These are phyloP conservation scores for Alternaria novae-zelandiae DNA, from an alignment of 2,329 filamentous ascomycete genomes.

Conservation along the genomic window DNA sequence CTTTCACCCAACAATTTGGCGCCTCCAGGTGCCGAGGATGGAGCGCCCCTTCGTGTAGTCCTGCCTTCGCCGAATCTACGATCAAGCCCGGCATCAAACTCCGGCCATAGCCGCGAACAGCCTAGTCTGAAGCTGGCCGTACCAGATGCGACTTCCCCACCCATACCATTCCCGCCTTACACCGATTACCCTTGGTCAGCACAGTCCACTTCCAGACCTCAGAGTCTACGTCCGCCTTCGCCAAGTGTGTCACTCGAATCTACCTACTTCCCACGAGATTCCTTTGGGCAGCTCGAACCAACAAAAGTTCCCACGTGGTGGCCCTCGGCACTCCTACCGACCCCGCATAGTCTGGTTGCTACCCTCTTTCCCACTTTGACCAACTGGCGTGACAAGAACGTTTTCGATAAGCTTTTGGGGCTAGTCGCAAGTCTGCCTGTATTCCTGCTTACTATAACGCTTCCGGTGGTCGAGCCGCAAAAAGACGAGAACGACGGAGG, in stretches of 20 bases:
- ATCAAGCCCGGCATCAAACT: slow-evolving; percentile 37
- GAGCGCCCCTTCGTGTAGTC: slow-evolving; percentile 21
- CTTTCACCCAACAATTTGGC: slow-evolving; percentile 41
- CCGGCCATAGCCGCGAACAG: slow-evolving; percentile 32
- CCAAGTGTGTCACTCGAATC: slow-evolving; percentile 58
- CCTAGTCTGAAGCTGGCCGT: slow-evolving; percentile 52
- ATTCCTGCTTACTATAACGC: slow-evolving; percentile 84
- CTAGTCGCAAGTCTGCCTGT: slow-evolving; percentile 87
- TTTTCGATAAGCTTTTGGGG: slow-evolving; percentile 84
- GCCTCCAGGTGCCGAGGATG: slow-evolving; percentile 47
- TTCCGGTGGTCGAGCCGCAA: slow-evolving; percentile 85
- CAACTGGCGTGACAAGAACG: slow-evolving; percentile 79
- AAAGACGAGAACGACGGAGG: slow-evolving; percentile 48
- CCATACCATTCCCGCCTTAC: slow-evolving; percentile 72
- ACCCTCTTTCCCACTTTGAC: slow-evolving; percentile 88
- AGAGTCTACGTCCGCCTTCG: slow-evolving; percentile 64
- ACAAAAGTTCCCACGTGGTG: slow-evolving; percentile 70
- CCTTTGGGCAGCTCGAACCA: slow-evolving; percentile 50
- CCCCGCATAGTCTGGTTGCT: slow-evolving; percentile 72
- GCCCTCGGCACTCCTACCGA: slow-evolving; percentile 76
- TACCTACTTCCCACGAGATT: slow-evolving; percentile 53
- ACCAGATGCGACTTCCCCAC: slow-evolving; percentile 50
- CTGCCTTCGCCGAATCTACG: slow-evolving; percentile 30
- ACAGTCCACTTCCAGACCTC: slow-evolving; percentile 53
- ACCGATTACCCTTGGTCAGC: slow-evolving; percentile 60